Base-by-base conservation (phyloP, 805 yeast species). In the Yueomyces sp. region DNA sequence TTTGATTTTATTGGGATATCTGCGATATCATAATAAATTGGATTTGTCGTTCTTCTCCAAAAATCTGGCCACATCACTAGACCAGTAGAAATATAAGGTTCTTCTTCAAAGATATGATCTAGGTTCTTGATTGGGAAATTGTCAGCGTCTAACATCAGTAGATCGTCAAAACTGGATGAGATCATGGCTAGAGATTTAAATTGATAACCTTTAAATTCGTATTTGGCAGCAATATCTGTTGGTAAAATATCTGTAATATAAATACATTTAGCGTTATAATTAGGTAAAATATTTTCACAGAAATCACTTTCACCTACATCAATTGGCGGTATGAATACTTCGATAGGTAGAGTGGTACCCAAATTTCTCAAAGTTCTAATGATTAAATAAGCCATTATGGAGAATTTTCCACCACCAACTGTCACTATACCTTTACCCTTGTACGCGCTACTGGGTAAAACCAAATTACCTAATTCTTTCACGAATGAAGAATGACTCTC, bases 21-120 rank as follows among this genome's bases (percentile, higher is more conserved):
- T 0, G 87, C 87, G 50, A 85, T 77, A 33, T 75, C 72, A 61
- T 81, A 85, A 55, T 73, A 84, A 39, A 66, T 62, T 8, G 95
- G 94, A 2, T 85, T 76, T 0, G 90, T 83, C 11, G 88, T 79
- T 50, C 95, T 70, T 59, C 80, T 75, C 95, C 95, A 85, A 61
- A 79, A 85, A 62, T 85, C 95, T 2, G 94, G 94, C 90, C 94
- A 85, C 34, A 79, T 58, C 28, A 79, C 65, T 55, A 76, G 65
- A 45, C 79, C 75, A 44, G 68, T 64, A 9, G 69, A 58, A 26
- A 54, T 47, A 61, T 74, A 86, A 2, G 86, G 81, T 40, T 78
- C 77, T 28, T 72, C 62, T 4, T 65, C 66, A 56, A 86, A 81
- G 28, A 84, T 57, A 19, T 60, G 58, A 51, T 79, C 82, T 2